phyloP scores from a whole-genome alignment of 1,139 yeast species.

The Sugiyamaella neomexicana region DNA sequence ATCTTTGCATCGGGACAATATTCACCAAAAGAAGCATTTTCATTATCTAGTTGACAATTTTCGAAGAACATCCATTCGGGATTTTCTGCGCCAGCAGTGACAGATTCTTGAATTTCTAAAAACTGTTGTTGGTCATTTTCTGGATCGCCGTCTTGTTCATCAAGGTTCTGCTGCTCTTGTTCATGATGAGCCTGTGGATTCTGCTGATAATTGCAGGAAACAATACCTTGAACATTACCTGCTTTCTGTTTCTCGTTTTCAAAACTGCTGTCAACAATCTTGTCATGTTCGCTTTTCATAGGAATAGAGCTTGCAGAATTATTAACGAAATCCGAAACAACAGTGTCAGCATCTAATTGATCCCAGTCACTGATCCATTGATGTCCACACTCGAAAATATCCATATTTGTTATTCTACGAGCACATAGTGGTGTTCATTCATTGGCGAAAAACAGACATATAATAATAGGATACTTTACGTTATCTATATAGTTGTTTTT shows the following conservation, averaged over 20 bases:
- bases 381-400: slow-evolving; percentile 16
- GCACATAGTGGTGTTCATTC: slow-evolving; percentile 2
- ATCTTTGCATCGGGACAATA: slow-evolving; percentile 6
- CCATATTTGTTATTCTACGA: slow-evolving; percentile 5
- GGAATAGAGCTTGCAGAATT: not conserved
- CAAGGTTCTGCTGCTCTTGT: not conserved
- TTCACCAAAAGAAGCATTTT: not conserved
- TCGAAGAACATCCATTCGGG: slow-evolving; percentile 10
- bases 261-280: not conserved
- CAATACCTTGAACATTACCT: not conserved
- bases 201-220: not conserved
- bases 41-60: not conserved
- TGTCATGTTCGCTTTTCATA: not conserved
- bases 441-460: not conserved
- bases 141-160: too few species aligned
- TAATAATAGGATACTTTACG: not conserved
- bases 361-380: slow-evolving; percentile 14
- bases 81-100: not conserved
- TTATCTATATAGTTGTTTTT: slow-evolving; percentile 4
- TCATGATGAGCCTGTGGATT: not conserved
- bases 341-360: not conserved
- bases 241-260: not conserved
- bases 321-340: not conserved
- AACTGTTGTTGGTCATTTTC: not conserved
- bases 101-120: not conserved